Evolutionary conservation across 2,329 filamentous ascomycete species (phyloP).

Genomic region (Aspergillus sergii): DNA sequence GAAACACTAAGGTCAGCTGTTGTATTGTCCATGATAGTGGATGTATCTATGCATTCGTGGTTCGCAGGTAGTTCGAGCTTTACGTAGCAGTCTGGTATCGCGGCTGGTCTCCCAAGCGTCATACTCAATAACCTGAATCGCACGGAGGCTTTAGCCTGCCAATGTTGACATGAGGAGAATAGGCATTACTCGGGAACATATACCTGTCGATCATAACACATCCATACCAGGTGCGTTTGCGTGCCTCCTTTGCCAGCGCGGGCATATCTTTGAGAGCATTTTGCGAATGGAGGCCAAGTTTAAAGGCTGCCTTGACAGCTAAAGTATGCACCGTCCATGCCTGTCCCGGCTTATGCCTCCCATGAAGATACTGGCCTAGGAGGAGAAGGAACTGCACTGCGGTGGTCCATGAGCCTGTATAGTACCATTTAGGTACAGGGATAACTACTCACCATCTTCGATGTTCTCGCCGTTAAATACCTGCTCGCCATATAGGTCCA

Average conservation of each 20-base stretch:
- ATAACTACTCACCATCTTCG: not conserved
- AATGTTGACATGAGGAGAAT: not conserved
- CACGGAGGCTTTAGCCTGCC: not conserved
- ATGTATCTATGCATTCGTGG: constrained; percentile 11
- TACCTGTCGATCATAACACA: constrained; percentile 53
- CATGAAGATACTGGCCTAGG: not conserved
- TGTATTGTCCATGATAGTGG: constrained; percentile 14
- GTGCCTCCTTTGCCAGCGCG: not conserved
- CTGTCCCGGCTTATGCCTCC: not conserved
- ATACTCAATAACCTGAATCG: constrained; percentile 49
- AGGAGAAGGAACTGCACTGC: not conserved
- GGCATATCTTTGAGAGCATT: not conserved
- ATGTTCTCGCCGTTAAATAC: not conserved
- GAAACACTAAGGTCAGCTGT: constrained; percentile 14
- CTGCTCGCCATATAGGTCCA: not conserved
- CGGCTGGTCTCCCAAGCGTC: constrained; percentile 53
- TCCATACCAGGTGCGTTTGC: constrained; percentile 53
- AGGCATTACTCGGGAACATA: not conserved
- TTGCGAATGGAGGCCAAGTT: not conserved
- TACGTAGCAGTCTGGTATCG: constrained; percentile 51
- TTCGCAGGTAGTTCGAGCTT: constrained; percentile 39
- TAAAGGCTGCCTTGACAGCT: not conserved
- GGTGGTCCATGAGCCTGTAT: not conserved
- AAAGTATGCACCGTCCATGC: not conserved
- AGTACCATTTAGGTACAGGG: not conserved